phyloP scores from a whole-genome alignment of 176 grass and related monocot species.

The Dendrocalamus sinicus region DNA sequence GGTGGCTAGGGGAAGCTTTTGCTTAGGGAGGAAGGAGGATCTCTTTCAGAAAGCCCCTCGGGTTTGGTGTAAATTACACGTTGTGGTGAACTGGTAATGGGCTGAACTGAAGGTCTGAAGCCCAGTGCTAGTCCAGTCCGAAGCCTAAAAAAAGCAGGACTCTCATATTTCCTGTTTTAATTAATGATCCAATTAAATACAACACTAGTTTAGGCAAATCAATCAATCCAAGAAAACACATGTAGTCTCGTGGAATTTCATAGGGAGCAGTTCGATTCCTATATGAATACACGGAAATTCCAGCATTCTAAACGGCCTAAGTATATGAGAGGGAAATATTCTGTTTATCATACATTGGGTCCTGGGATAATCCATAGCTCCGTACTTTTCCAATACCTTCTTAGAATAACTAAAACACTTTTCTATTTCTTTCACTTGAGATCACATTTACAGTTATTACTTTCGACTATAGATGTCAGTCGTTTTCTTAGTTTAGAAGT shows the following conservation, averaged over 20 bases:
- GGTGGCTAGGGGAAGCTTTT: slow-evolving; percentile 39
- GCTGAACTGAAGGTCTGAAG: not conserved
- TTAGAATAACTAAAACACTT: not conserved
- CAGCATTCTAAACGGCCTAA: not conserved
- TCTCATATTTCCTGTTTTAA: not conserved
- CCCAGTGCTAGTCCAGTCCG: not conserved
- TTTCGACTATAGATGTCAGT: rapidly evolving
- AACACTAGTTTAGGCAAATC: not conserved
- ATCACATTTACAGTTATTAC: not conserved
- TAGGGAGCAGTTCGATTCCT: not conserved
- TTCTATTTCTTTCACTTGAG: not conserved
- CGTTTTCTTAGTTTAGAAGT: rapidly evolving
- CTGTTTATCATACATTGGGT: not conserved
- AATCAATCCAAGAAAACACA: not conserved
- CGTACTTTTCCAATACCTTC: not conserved
- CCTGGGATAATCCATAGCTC: not conserved
- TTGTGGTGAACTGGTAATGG: not conserved
- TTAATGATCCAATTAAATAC: not conserved
- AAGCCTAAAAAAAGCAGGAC: not conserved
- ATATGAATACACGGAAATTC: too few species aligned
- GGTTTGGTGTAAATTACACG: not conserved
- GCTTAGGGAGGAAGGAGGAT: slow-evolving; percentile 46
- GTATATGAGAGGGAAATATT: not conserved
- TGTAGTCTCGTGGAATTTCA: not conserved
- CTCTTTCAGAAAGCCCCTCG: not conserved